Base-by-base conservation (phyloP, 2,329 filamentous ascomycete species). In the Coleophoma eucalyptorum region DNA sequence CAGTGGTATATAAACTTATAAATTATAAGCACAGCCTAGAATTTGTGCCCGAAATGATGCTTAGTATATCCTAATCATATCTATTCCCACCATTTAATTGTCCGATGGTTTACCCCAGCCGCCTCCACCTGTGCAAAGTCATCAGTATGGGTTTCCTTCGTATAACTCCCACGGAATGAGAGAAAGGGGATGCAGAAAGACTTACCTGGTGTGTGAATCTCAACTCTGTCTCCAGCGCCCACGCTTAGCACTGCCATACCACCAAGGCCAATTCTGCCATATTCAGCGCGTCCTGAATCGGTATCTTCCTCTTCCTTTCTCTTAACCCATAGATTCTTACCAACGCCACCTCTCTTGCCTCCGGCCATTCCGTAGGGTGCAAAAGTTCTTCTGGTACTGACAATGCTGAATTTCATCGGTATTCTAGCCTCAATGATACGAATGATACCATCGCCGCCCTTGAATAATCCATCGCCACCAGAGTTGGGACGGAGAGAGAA, bases 321-420 rank as follows among this genome's bases (percentile, higher is more conserved):
- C 13, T 18, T 15, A 20, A 48, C 40, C 34, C 37, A 48, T 41
- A 93, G 72, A 58, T 96, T 97, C 56, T 90, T 70, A 0, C 92
- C 92, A 46, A 86, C 84, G 59, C 81, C 71, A 0, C 83, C 92
- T 52, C 90, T 86, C 48, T 83, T 85, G 4, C 92, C 92, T 1
- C 92, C 92, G 18, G 84, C 84, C 55, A 96, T 75, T 0, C 91
- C 91, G 57, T 90, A 96, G 2, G 90, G 89, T 37, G 80, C 76
- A 57, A 86, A 83, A 0, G 90, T 86, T 26, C 90, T 72, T 15
- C 89, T 68, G 66, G 94, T 89, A 5, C 81, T 86, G 15, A 93
- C 71, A 21, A 94, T 91, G 3, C 81, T 86, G 31, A 87, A 86
- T 66, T 89, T 83, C 6, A 93, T 77, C 0, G 86, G 84, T 34